These are phyloP conservation scores for Astrothelium subdiscretum DNA, from an alignment of 495 filamentous ascomycete genomes.

Conservation along the genomic window DNA sequence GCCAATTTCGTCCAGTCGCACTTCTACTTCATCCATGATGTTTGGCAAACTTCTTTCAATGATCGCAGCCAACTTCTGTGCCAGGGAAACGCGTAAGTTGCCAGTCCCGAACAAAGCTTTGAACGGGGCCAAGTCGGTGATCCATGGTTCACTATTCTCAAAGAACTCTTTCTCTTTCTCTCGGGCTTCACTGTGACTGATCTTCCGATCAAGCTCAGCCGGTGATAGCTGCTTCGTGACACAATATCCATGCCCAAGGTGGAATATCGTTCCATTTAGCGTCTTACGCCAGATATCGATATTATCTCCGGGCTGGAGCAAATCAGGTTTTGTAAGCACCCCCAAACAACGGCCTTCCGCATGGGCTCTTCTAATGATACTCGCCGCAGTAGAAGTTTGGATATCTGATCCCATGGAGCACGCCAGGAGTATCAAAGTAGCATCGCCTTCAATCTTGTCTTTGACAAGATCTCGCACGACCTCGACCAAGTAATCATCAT, in stretches of 20 bases:
- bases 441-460: slow-evolving; percentile 50
- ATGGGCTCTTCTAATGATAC: slow-evolving; percentile 44
- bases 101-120: slow-evolving; percentile 28
- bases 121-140: slow-evolving; percentile 18
- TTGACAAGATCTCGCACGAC: slow-evolving; percentile 58
- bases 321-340: slow-evolving; percentile 72
- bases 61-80: slow-evolving; percentile 26
- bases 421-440: slow-evolving; percentile 63
- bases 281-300: slow-evolving; percentile 46
- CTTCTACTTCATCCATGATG: slow-evolving; percentile 24
- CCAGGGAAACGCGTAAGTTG: slow-evolving; percentile 28
- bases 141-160: slow-evolving; percentile 27
- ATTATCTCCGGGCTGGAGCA: slow-evolving; percentile 37
- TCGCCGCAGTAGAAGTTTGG: slow-evolving; percentile 56
- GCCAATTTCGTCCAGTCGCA: slow-evolving; percentile 17
- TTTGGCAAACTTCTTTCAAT: slow-evolving; percentile 25
- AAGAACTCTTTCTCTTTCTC: slow-evolving; percentile 32
- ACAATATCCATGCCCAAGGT: slow-evolving; percentile 39
- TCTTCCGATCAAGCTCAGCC: slow-evolving; percentile 24
- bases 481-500: slow-evolving; percentile 52
- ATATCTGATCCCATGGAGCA: slow-evolving; percentile 64
- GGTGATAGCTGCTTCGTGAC: slow-evolving; percentile 38
- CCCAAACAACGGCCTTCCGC: slow-evolving; percentile 57
- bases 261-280: slow-evolving; percentile 41
- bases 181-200: slow-evolving; percentile 29